Base-by-base conservation (phyloP, 1,284 basidiomycete species). In the Cutaneotrichosporon mucoides region DNA sequence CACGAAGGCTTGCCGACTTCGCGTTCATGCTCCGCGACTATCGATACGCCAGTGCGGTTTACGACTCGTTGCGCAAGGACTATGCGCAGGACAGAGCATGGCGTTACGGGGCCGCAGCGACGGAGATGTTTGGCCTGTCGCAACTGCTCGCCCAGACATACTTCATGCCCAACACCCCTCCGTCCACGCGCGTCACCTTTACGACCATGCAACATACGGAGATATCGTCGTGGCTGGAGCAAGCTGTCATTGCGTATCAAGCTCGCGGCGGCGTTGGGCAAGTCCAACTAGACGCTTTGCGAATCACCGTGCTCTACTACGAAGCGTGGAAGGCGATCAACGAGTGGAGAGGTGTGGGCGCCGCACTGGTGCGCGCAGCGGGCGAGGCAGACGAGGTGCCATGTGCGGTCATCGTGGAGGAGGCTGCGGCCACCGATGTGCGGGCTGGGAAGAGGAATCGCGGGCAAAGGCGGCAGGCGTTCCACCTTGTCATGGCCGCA, bases 21-120 rank as follows among this genome's bases (percentile, higher is more conserved):
- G 88, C 92, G 2, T 96, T 96, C 51, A 87, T 95, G 66, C 80
- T 97, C 0, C 87, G 91, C 1, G 95, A 99, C 79, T 86, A 88
- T 74, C 91, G 90, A 66, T 82, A 95, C 43, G 95, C 95, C 0
- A 82, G 85, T 1, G 79, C 81, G 13, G 86, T 95, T 24, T 99
- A 94, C 88, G 95, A 98, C 68, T 80, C 86, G 2, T 73, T 91
- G 15, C 82, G 90, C 53, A 90, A 91, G 69, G 91, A 94, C 60
- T 77, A 71, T 58, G 69, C 70, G 1, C 70, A 73, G 44, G 79
- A 81, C 60, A 71, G 76, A 42, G 79, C 78, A 0, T 72, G 67
- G 65, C 63, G 75, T 35, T 73, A 80, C 54, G 74, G 71, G n/a
- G 69, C 79, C 1, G 73, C 71, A 2, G 78, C 79, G 1, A 76